Conservation (phyloP, 2,329 filamentous ascomycete genomes). For the Gaeumannomyces tritici region DNA sequence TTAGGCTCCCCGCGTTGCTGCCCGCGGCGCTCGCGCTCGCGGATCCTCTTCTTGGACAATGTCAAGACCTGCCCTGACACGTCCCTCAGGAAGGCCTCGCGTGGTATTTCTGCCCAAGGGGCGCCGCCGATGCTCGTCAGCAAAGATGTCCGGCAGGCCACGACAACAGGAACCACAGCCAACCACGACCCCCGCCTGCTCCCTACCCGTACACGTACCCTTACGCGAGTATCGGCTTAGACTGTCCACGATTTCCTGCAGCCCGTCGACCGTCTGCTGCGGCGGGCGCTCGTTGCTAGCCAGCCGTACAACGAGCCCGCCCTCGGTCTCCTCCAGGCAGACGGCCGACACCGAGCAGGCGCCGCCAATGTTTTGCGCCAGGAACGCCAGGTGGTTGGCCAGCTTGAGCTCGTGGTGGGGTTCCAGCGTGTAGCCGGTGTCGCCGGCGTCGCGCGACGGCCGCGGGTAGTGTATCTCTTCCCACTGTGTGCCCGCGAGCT, state of each 20-base stretch:
- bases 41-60: not conserved
- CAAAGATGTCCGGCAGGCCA: not conserved
- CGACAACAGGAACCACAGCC: not conserved
- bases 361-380: not conserved
- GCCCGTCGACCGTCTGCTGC: not conserved
- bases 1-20: not conserved
- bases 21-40: not conserved
- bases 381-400: slow-evolving; percentile 2
- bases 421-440: not conserved
- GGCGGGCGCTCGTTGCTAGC: slow-evolving; percentile 3
- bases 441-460: not conserved
- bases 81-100: not conserved
- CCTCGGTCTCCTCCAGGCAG: slow-evolving; percentile 1
- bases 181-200: not conserved
- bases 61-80: not conserved
- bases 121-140: not conserved
- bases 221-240: not conserved
- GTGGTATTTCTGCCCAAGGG: not conserved
- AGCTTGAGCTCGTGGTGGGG: slow-evolving; percentile 4
- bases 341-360: slow-evolving; percentile 1
- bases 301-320: not conserved
- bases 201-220: not conserved
- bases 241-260: not conserved
- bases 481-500: not conserved
- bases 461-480: not conserved